phyloP scores from a whole-genome alignment of 352 stramenopile species.

The Peronospora belbahrii region DNA sequence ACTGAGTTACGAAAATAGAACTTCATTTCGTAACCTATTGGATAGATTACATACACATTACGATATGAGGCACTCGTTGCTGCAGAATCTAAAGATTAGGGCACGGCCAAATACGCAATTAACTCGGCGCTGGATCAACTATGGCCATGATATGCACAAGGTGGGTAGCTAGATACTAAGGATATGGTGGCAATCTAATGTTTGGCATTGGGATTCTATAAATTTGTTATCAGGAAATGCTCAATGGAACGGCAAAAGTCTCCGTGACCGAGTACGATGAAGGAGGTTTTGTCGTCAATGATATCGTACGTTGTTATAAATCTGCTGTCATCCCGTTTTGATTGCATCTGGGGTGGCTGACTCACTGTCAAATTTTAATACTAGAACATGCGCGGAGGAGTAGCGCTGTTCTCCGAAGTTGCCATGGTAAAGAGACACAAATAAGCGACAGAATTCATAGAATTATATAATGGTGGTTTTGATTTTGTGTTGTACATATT shows the following conservation, averaged over 20 bases:
- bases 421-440: constrained; percentile 65
- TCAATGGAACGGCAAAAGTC: constrained; percentile 68
- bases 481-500: background rate
- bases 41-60: background rate
- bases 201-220: background rate
- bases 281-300: constrained; percentile 78
- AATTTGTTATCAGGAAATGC: constrained; percentile 55
- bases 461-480: background rate
- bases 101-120: constrained; percentile 10
- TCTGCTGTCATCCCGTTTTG: no score
- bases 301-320: constrained; percentile 34
- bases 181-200: background rate
- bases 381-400: constrained; percentile 75
- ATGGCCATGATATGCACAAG: constrained; percentile 81
- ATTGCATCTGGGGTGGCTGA: background rate
- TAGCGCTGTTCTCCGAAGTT: constrained; percentile 65
- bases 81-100: constrained; percentile 12
- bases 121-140: constrained; percentile 58
- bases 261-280: constrained; percentile 82
- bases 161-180: constrained; percentile 8
- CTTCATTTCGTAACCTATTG: background rate
- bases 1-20: constrained; percentile 7
- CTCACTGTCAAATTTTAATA: background rate
- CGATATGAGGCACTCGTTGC: constrained; percentile 23
- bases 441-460: no score